These are phyloP conservation scores for Keithomyces neogunnii DNA, from an alignment of 2,329 filamentous ascomycete species.

Conservation along the genomic window DNA sequence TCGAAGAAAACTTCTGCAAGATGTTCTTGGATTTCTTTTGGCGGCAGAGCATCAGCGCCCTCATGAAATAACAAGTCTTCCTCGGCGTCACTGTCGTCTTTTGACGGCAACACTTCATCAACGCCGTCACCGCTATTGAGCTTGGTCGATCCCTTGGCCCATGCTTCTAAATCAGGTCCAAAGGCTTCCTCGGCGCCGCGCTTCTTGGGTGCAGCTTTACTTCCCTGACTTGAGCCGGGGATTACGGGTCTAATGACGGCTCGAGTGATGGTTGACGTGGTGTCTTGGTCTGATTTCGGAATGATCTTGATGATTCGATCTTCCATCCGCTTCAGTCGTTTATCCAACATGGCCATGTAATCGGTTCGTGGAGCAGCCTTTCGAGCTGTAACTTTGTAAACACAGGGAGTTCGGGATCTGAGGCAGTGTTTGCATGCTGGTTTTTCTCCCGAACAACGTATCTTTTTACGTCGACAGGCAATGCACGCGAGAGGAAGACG, in stretches of 20 bases:
- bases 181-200: conserved; percentile 83
- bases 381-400: conserved; percentile 92
- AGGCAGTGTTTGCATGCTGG: conserved; percentile 95
- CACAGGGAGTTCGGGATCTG: conserved; percentile 85
- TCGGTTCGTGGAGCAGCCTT: conserved; percentile 93
- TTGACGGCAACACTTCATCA: conserved; percentile 33
- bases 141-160: conserved; percentile 57
- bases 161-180: conserved; percentile 68
- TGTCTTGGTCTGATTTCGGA: conserved; percentile 73
- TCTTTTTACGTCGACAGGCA: conserved; percentile 93
- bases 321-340: conserved; percentile 92
- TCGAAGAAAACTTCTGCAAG: conserved; percentile 93
- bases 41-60: conserved; percentile 72
- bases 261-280: conserved; percentile 58
- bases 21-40: conserved; percentile 85
- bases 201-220: conserved; percentile 58
- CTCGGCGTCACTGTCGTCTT: conserved; percentile 56
- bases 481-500: conserved; percentile 89
- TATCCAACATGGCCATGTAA: conserved; percentile 99
- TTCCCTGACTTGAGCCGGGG: conserved; percentile 40
- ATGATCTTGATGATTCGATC: conserved; percentile 94
- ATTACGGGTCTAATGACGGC: conserved; percentile 77
- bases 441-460: conserved; percentile 94
- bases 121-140: conserved; percentile 35
- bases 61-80: conserved; percentile 73